phyloP scores from a whole-genome alignment of 768 basidiomycete species.

The Suillus cothurnatus region DNA sequence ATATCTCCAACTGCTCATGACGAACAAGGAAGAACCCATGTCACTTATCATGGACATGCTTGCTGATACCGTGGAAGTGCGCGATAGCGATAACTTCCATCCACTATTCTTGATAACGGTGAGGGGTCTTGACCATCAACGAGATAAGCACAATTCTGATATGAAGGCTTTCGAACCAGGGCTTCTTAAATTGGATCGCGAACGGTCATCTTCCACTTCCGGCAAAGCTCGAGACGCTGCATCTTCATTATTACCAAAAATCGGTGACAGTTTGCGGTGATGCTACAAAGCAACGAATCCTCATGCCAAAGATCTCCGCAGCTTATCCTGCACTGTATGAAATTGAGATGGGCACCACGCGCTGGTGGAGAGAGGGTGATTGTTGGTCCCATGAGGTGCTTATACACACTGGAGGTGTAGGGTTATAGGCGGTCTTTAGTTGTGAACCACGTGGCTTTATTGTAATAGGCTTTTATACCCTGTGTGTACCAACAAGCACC shows the following conservation, averaged over 20 bases:
- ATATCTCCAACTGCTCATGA: background rate
- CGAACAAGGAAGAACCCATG: background rate
- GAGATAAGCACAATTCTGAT: background rate
- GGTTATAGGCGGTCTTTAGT: background rate
- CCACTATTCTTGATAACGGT: background rate
- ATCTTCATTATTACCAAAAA: constrained; percentile 1
- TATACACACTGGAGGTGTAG: background rate
- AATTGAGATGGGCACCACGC: background rate
- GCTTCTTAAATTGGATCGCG: constrained; percentile 1
- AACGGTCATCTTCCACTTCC: background rate
- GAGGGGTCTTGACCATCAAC: background rate
- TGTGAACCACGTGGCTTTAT: background rate
- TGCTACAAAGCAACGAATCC: background rate
- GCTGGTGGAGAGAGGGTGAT: background rate
- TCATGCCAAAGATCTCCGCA: background rate
- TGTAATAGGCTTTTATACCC: background rate
- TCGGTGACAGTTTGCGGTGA: background rate
- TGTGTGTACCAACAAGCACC: background rate
- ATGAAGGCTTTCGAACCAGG: background rate
- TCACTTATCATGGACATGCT: constrained; percentile 2
- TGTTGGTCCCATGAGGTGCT: background rate
- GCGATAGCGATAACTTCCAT: background rate
- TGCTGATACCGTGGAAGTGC: background rate
- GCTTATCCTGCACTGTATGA: constrained; percentile 1
- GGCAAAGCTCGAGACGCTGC: background rate